Base-by-base conservation (phyloP, 2,329 filamentous ascomycete species). In the Samsoniella hepiali region DNA sequence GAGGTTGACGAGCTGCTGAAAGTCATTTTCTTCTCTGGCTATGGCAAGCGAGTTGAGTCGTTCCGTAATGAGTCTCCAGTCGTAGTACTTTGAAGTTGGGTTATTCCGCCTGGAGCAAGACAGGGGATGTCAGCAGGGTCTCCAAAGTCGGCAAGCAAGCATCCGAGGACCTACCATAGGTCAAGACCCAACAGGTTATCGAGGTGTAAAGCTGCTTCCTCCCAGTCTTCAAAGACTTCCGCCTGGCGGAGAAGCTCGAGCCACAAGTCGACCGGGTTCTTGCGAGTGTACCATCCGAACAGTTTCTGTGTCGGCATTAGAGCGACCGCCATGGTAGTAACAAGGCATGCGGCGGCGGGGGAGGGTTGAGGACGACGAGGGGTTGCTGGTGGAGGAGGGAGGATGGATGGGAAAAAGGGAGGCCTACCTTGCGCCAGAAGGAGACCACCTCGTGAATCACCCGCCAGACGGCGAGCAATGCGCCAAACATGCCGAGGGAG, bases 181-280 rank as follows among this genome's bases (percentile, higher is more conserved):
- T 96, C 91, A 68, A 93, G 86, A 49, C 88, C 88, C n/a, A 93
- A 81, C 22, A 91, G 80, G 70, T 89, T 88, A 74, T 97, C 93
- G n/a, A 97, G 83, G 70, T 91, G 85, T 67, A 90, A 84, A 1
- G 93, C 91, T n/a, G 89, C 88, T 67, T 88, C 88, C 72, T 94
- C 89, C 92, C 93, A 97, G 72, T 95, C 89, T 71, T 95, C 91
- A 72, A 89, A 96, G 32, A 84, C 82, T 67, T 86, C 81, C 22
- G 91, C 90, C 64, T 86, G 83, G 60, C 81, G 82, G 55, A 96
- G 79, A 31, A 82, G 79, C 65, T 89, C 82, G 50, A 89, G 81
- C 78, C 91, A 88, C 62, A 87, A 78, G 67, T 89, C 85, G 56
- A 84, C 81, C 2, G 84, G 83, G 57, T 84, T 88, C 73, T 85